These are phyloP conservation scores for Pythium chondricola DNA, from an alignment of 352 stramenopile genomes.

Conservation along the genomic window DNA sequence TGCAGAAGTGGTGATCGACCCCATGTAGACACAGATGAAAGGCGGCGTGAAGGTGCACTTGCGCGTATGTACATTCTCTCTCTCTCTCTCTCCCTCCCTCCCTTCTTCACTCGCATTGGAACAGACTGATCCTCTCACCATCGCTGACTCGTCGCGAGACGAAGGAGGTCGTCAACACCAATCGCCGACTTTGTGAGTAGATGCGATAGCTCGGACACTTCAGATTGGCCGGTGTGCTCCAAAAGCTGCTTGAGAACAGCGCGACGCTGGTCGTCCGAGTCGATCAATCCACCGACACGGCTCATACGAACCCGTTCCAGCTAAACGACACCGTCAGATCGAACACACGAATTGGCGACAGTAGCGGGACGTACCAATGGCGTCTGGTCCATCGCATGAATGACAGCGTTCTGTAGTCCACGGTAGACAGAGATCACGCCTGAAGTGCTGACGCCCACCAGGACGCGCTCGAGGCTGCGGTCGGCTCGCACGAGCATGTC, in stretches of 20 bases:
- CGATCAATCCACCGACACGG: no score
- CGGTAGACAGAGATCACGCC: slow-evolving; percentile 60
- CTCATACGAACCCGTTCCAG: no score
- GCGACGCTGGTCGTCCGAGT: slow-evolving; percentile 37
- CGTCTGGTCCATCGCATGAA: slow-evolving; percentile 29
- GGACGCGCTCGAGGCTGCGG: slow-evolving; percentile 23
- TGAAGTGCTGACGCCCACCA: slow-evolving; percentile 62
- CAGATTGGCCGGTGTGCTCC: slow-evolving; percentile 9
- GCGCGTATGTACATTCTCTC: slow-evolving; percentile 8
- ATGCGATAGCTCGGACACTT: slow-evolving; percentile 1
- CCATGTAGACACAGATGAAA: neutral
- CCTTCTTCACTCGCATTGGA: no score
- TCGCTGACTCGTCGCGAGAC: slow-evolving; percentile 12
- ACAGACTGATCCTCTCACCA: slow-evolving; percentile 2
- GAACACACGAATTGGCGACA: no score
- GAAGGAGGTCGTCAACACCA: slow-evolving; percentile 17
- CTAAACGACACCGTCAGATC: no score
- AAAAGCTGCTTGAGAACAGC: slow-evolving; percentile 30
- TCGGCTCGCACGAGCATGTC: neutral
- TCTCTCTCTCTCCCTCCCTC: neutral
- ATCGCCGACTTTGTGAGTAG: slow-evolving; percentile 4
- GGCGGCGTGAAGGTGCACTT: neutral
- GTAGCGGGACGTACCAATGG: slow-evolving; percentile 41
- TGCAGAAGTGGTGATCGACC: slow-evolving; percentile 58
- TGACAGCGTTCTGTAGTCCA: slow-evolving; percentile 35